Base-by-base conservation (phyloP, 1,284 basidiomycete species). In the Puccinia triticina region DNA sequence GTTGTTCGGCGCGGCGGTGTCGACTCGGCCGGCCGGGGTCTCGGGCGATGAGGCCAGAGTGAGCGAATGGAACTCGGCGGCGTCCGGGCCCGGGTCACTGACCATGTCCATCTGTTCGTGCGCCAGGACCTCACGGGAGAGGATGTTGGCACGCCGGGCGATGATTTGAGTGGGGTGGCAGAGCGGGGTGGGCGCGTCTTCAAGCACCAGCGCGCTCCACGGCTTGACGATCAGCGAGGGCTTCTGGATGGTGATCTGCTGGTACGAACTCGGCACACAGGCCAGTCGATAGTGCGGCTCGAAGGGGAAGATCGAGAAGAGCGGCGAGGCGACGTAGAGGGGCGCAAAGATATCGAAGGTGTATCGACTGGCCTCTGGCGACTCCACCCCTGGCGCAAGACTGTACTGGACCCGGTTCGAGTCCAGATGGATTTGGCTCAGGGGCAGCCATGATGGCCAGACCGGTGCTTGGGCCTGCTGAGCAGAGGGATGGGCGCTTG, bases 301-400 rank as follows among this genome's bases (percentile, higher is more conserved):
- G 37, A 77, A 64, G 57, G 74, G 29, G 16, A 48, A 46, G 26
- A 64, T 46, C 40, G 74, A 77, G 57, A 77, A 61, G 11, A 77
- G 37, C 32, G 69, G 57, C n/a, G 61, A 43, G 18, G 74, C 61
- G 57, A 46, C 57, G 40, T 77, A 77, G 61, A 48, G n/a, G 0
- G 74, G 74, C 0, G 32, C 55, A 50, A 77, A 77, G 8, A 77
- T 59, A 48, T 77, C 61, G 34, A 46, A 46, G 46, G 53, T 61
- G 61, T 77, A 77, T n/a, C 57, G n/a, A n/a, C n/a, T 26, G 5
- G 74, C 18, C 40, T 43, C 23, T 16, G 74, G 55, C 0, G 57
- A 64, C 16, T 77, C 74, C 14, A 64, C 8, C 34, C 57, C 74
- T 11, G 61, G 43, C 14, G 57, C 34, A n/a, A 77, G 61, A 46